A percentile compares a stretch with the other conserved stretches of the same genome.
Conservation (phyloP, 1,139 yeast species). For the Kluyveromyces marxianus region DNA sequence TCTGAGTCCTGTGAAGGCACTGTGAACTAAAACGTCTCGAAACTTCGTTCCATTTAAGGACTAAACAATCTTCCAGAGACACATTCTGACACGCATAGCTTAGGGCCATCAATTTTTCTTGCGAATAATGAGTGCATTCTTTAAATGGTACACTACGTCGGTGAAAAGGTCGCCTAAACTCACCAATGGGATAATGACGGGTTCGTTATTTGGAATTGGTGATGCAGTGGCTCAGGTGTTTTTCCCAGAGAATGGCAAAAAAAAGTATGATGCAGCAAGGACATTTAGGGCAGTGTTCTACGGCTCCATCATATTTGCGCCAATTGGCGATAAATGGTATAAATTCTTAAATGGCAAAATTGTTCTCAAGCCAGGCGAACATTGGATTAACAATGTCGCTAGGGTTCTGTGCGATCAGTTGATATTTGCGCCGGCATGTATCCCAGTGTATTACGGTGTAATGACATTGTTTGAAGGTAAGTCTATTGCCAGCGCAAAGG, state of each 20-base stretch:
- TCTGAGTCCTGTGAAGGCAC: too few species aligned
- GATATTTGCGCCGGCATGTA: constrained; percentile 66
- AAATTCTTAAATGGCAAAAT: constrained; percentile 41
- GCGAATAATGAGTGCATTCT: constrained; percentile 14
- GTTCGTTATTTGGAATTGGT: constrained; percentile 64
- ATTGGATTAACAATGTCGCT: constrained; percentile 31
- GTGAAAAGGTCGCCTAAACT: constrained; percentile 43
- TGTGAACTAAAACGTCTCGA: too few species aligned
- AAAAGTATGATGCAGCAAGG: constrained; percentile 38
- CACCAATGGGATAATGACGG: constrained; percentile 50
- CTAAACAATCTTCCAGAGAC: too few species aligned
- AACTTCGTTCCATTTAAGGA: too few species aligned
- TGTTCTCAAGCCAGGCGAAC: constrained; percentile 22
- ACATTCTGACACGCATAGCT: too few species aligned
- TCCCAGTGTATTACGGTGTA: constrained; percentile 58
- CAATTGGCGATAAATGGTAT: constrained; percentile 69
- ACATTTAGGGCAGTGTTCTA: constrained; percentile 61
- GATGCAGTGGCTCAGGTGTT: constrained; percentile 63
- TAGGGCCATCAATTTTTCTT: not conserved
- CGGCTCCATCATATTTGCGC: constrained; percentile 73
- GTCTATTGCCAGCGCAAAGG: constrained; percentile 31
- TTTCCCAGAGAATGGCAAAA: constrained; percentile 35
- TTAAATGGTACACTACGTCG: constrained; percentile 37
- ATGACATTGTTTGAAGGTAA: constrained; percentile 62
- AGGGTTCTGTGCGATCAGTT: constrained; percentile 68